Evolutionary conservation across 176 grass and related monocot genomes (phyloP).

Genomic region (Thinopyrum elongatum): DNA sequence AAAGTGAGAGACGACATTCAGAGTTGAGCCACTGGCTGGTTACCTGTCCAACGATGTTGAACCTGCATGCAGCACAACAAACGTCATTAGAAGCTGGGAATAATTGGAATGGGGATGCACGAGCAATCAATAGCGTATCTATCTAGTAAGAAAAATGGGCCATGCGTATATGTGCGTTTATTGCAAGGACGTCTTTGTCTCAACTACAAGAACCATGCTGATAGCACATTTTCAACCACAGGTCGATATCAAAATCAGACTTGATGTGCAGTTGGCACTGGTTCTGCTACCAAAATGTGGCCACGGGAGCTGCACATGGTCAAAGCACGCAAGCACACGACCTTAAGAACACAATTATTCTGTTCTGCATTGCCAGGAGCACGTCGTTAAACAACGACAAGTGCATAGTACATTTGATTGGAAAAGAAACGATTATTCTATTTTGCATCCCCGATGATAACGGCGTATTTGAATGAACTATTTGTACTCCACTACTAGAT

Average conservation of each 20-base stretch:
- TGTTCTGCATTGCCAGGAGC: not conserved
- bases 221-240: not conserved
- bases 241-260: not conserved
- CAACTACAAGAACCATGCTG: not conserved
- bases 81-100: not conserved
- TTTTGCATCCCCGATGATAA: not conserved
- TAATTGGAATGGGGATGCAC: not conserved
- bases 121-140: not conserved
- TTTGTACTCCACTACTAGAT: no score
- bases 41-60: slow-evolving; percentile 97
- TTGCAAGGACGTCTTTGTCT: not conserved
- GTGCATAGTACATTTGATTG: not conserved
- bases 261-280: not conserved
- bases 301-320: not conserved
- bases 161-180: not conserved
- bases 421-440: not conserved
- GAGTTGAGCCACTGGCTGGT: not conserved
- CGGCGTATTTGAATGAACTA: not conserved
- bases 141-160: not conserved
- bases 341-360: not conserved
- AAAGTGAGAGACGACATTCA: not conserved
- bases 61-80: slow-evolving; percentile 51
- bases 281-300: not conserved
- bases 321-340: not conserved
- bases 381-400: not conserved